Evolutionary conservation across 2,329 filamentous ascomycete genomes (phyloP).

Genomic region (Rhynchosporium agropyri): DNA sequence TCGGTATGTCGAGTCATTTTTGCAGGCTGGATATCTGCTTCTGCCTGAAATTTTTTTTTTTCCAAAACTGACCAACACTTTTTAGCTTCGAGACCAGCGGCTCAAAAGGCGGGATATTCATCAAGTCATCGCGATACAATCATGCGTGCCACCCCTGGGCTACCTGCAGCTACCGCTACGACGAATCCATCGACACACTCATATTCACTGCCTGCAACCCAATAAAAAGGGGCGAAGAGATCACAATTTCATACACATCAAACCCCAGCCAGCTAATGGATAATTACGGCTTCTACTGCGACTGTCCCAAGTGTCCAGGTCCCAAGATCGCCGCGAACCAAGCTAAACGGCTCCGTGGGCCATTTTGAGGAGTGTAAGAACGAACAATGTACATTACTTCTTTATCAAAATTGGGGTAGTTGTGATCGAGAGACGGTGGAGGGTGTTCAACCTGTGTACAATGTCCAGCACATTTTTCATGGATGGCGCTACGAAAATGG

Average conservation of each 20-base stretch:
- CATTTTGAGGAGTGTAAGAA: constrained; percentile 16
- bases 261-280: constrained; percentile 45
- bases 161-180: constrained; percentile 46
- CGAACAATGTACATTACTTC: constrained; percentile 3
- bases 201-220: constrained; percentile 46
- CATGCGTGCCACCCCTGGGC: constrained; percentile 55
- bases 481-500: neutral
- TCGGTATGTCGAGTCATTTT: constrained; percentile 27
- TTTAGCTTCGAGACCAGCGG: constrained; percentile 30
- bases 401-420: neutral
- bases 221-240: constrained; percentile 50
- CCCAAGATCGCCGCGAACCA: constrained; percentile 5
- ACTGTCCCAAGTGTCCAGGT: constrained; percentile 51
- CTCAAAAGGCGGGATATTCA: constrained; percentile 47
- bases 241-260: constrained; percentile 55
- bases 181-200: constrained; percentile 44
- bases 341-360: constrained; percentile 10
- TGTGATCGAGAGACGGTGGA: neutral
- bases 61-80: constrained; percentile 16
- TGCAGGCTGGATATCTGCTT: neutral
- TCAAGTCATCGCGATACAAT: constrained; percentile 59
- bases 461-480: neutral
- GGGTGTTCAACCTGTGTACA: neutral
- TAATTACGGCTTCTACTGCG: constrained; percentile 56
- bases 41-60: neutral